Evolutionary conservation across 495 filamentous ascomycete species (phyloP), one percentile per base, ranked within the genome.

Genomic region (Pseudotulostoma volvatum): DNA sequence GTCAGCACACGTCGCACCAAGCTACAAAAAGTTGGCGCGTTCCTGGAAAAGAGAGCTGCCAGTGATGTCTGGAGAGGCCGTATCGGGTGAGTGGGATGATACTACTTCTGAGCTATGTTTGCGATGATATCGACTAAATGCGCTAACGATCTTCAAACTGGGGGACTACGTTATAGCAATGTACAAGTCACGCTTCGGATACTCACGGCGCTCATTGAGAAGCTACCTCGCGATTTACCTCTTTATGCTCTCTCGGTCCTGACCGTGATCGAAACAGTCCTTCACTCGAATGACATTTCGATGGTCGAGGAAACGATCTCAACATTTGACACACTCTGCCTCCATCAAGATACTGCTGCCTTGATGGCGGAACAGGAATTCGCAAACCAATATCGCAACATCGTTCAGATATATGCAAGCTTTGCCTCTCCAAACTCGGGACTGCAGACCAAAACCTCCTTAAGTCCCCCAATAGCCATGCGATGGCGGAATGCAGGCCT

Each of bases 141-240:
- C n/a, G n/a, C n/a, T n/a, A n/a, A n/a, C n/a, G n/a, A n/a, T n/a
- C n/a, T n/a, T n/a, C n/a, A n/a, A n/a, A n/a, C n/a, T n/a, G n/a
- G n/a, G n/a, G n/a, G n/a, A n/a, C n/a, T n/a, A n/a, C n/a, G n/a
- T 18, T 35, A 20, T 45, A 93, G 84, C 41, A 90, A 93, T 63
- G 82, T 93, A 28, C 84, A 93, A 57, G 84, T 95, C 40, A 92
- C 84, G 14, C 76, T 95, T 25, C 77, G 88, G 49, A 92, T 95
- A 39, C 59, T 93, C 39, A 76, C 75, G 30, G 82, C 86, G 23
- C 68, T 95, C 41, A 85, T 95, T 57, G 84, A 93, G 51, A 94
- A 93, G 57, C 68, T 81, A 14, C 84, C 84, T 21, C 82, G 84
- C 53, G 84, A 93, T 50, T 74, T 93, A 5, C 81, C 84, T 15